These are phyloP conservation scores for Apostasia ramifera DNA, from an alignment of 106 monocot genomes.

Conservation along the genomic window DNA sequence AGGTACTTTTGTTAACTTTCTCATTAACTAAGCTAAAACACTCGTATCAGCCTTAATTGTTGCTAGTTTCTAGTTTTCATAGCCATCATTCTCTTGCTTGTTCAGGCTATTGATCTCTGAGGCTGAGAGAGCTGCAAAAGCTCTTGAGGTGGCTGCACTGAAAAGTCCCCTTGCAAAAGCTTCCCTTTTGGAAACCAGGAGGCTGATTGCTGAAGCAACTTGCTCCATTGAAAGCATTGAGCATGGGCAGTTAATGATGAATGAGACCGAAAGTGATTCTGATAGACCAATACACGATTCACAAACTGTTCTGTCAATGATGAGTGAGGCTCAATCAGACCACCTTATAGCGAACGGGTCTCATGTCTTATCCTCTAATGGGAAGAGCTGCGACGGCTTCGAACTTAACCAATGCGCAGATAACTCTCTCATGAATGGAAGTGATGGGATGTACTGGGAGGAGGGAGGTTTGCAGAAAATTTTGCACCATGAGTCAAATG, in stretches of 20 bases:
- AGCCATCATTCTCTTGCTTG: neutral
- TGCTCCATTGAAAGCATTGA: conserved; percentile 55
- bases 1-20: too few species aligned
- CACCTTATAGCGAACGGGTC: conserved; percentile 46
- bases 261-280: conserved; percentile 14
- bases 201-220: conserved; percentile 75
- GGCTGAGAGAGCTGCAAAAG: conserved; percentile 84
- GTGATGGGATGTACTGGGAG: conserved; percentile 3
- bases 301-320: neutral
- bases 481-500: neutral
- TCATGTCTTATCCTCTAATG: conserved; percentile 6
- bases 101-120: conserved; percentile 79
- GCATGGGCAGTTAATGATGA: conserved; percentile 11
- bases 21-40: too few species aligned
- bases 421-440: neutral
- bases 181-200: conserved; percentile 84
- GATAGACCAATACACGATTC: conserved; percentile 7
- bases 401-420: conserved; percentile 6
- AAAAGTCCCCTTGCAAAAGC: conserved; percentile 75
- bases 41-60: too few species aligned
- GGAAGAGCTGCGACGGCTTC: neutral
- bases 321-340: neutral
- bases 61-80: neutral
- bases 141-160: conserved; percentile 75
- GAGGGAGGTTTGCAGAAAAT: neutral